These are phyloP conservation scores for Neophaeococcomyces aloes DNA, from an alignment of 2,329 filamentous ascomycete species.

Conservation along the genomic window DNA sequence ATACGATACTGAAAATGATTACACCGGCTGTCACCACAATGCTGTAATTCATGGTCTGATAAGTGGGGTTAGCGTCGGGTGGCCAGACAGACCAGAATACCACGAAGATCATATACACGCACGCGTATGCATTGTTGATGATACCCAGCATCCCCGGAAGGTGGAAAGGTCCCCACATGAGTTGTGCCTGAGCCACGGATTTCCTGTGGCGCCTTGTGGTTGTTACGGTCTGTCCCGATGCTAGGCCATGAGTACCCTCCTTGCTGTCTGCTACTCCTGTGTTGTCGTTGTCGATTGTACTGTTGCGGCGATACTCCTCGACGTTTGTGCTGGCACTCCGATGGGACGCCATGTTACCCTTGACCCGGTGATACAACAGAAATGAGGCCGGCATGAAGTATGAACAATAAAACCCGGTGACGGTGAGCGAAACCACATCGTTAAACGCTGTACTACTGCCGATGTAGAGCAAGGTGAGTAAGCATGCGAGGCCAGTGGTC, in stretches of 20 bases:
- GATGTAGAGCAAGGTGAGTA: constrained; percentile 23
- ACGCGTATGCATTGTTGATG: constrained; percentile 45
- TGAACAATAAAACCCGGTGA: constrained; percentile 29
- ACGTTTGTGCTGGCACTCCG: constrained; percentile 19
- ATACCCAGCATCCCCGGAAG: constrained; percentile 42
- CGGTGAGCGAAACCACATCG: constrained; percentile 25
- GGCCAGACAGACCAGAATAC: constrained; percentile 49
- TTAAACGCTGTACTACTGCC: constrained; percentile 22
- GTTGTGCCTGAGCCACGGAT: constrained; percentile 23
- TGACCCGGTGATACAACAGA: constrained; percentile 28
- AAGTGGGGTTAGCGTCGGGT: constrained; percentile 25
- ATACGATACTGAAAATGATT: constrained; percentile 37
- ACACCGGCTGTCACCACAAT: constrained; percentile 35
- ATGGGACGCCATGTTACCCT: constrained; percentile 30
- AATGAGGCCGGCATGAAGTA: constrained; percentile 27
- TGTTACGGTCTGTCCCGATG: neutral
- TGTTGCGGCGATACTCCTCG: constrained; percentile 8
- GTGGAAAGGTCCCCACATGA: constrained; percentile 48
- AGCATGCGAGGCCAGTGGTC: constrained; percentile 12
- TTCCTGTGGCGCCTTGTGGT: neutral
- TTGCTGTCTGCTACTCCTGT: neutral
- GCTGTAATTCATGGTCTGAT: constrained; percentile 39
- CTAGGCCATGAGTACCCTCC: neutral
- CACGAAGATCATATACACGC: constrained; percentile 43
- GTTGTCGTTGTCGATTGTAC: neutral